Percentiles rank a stretch among this genome's conserved stretches.
phyloP scores from a whole-genome alignment of 176 grass and related monocot genomes.

The Echinochloa phyllopogon region DNA sequence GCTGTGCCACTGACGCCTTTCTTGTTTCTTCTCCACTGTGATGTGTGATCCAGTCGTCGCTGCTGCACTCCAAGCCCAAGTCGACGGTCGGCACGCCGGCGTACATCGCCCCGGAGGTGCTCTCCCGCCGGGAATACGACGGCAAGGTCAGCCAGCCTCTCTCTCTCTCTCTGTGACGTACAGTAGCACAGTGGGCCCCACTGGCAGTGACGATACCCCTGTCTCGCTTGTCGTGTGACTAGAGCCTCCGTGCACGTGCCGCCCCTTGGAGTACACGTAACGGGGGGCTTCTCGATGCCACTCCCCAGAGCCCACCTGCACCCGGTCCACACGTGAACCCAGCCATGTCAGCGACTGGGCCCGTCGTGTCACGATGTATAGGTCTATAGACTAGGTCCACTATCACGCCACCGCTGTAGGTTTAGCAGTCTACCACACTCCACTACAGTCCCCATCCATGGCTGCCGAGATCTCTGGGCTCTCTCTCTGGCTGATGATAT shows the following conservation, averaged over 20 bases:
- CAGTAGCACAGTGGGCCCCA: constrained; percentile 34
- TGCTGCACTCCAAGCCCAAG: constrained; percentile 93
- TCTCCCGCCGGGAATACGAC: constrained; percentile 88
- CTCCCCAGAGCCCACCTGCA: neutral
- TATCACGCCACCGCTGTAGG: neutral
- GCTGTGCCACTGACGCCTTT: neutral
- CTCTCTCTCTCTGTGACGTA: neutral
- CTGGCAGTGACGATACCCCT: constrained; percentile 7
- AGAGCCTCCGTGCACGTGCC: constrained; percentile 39
- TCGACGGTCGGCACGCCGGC: constrained; percentile 93
- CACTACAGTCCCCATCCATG: neutral
- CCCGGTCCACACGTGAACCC: neutral
- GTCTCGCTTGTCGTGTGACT: constrained; percentile 21
- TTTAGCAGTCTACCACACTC: no score
- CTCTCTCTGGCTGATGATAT: neutral
- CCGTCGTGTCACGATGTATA: rapidly evolving
- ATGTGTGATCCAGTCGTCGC: constrained; percentile 57
- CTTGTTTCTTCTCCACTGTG: constrained; percentile 18
- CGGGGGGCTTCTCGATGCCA: constrained; percentile 34
- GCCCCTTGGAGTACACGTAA: constrained; percentile 44
- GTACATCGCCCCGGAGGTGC: constrained; percentile 92
- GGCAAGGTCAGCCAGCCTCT: constrained; percentile 67
- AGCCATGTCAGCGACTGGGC: neutral
- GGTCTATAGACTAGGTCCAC: neutral
- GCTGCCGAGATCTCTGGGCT: constrained; percentile 19